phyloP scores from a whole-genome alignment of 768 basidiomycete genomes.

The Lactifluus piperatus region DNA sequence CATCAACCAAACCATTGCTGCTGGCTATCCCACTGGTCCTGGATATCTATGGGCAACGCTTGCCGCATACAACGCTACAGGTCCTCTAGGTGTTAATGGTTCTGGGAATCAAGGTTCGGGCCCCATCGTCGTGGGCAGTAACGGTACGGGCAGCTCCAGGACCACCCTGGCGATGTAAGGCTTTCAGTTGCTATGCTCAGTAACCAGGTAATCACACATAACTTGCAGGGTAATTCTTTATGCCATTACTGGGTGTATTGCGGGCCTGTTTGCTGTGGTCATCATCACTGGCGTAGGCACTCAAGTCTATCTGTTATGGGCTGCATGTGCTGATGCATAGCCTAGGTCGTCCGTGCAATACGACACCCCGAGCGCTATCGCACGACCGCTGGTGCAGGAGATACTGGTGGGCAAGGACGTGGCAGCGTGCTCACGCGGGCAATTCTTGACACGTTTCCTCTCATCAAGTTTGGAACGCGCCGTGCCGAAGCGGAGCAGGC shows the following conservation, averaged over 20 bases:
- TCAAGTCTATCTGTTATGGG: neutral
- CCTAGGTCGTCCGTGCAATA: constrained; percentile 68
- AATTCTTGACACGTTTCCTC: constrained; percentile 91
- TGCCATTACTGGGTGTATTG: constrained; percentile 83
- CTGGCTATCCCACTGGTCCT: constrained; percentile 35
- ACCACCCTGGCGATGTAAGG: constrained; percentile 62
- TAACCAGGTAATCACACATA: constrained; percentile 2
- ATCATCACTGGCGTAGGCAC: constrained; percentile 70
- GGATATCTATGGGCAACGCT: constrained; percentile 69
- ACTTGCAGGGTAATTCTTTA: constrained; percentile 67
- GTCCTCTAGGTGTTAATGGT: constrained; percentile 21
- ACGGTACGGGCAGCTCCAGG: neutral
- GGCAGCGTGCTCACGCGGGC: constrained; percentile 58
- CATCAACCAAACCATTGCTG: constrained; percentile 38
- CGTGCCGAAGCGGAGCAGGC: constrained; percentile 1
- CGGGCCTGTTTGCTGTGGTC: constrained; percentile 74
- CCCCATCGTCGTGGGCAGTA: constrained; percentile 5
- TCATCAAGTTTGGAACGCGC: constrained; percentile 68
- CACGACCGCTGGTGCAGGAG: constrained; percentile 35
- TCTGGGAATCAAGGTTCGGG: constrained; percentile 20
- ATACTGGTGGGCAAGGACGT: constrained; percentile 31
- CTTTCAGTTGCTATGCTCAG: neutral
- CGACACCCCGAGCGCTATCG: constrained; percentile 88
- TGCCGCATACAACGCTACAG: constrained; percentile 53
- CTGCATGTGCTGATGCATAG: neutral